Evolutionary conservation across 177 flowering plant species (phyloP).

Genomic region (Vitis hybrid): DNA sequence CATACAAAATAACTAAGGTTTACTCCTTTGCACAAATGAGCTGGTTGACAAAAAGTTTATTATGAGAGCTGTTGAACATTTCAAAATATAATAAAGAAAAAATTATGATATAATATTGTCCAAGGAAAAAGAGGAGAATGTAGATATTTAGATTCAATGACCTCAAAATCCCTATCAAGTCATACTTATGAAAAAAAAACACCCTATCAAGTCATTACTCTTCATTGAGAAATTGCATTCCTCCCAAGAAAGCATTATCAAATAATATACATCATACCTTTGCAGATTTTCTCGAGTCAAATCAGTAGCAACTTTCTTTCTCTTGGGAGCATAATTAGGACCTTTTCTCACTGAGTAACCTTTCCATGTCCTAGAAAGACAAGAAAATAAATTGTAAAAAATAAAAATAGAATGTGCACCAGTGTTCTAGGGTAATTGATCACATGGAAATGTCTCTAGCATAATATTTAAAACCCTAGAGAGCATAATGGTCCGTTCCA

Average conservation of each 20-base stretch:
- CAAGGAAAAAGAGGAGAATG: too few relatives aligned
- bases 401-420: background rate
- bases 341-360: constrained; percentile 82
- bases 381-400: background rate
- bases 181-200: too few relatives aligned
- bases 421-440: background rate
- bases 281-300: constrained; percentile 79
- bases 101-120: too few relatives aligned
- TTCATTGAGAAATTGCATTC: too few relatives aligned
- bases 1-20: background rate
- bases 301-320: constrained; percentile 77
- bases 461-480: background rate
- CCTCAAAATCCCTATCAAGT: too few relatives aligned
- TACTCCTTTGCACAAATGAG: background rate
- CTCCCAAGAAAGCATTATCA: too few relatives aligned
- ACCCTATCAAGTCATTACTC: too few relatives aligned
- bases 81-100: too few relatives aligned
- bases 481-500: too few relatives aligned
- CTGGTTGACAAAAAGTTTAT: background rate
- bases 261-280: constrained; percentile 46
- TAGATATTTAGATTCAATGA: too few relatives aligned
- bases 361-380: constrained; percentile 67
- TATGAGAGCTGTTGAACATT: too few relatives aligned
- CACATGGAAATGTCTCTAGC: background rate
- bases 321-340: constrained; percentile 72